Base-by-base conservation (phyloP, 805 yeast species). In the Danielia reshetovae region DNA sequence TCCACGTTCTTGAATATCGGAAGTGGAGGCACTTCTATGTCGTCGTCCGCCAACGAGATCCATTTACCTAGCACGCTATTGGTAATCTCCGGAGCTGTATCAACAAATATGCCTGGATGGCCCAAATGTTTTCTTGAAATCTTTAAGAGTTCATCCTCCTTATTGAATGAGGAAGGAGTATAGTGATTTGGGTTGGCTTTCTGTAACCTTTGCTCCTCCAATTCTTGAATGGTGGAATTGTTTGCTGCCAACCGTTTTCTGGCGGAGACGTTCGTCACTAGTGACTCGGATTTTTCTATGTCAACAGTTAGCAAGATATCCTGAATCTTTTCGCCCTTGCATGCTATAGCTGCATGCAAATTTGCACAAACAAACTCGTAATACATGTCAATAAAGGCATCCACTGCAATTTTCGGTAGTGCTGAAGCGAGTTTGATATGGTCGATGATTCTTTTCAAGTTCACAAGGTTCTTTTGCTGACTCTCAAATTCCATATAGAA, bases 1-100 rank as follows among this genome's bases (percentile, higher is more conserved):
- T 83, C 89, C 7, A 80, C 77, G 49, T 79, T 77, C 42, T 70
- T 74, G 53, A 80, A 80, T 4, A 68, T 61, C 2, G 89, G 90
- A 15, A 78, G 48, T 2, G 54, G 44, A 1, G 66, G 66, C 1
- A 52, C 46, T 13, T 33, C 39, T 11, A 55, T 29, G n/a, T 46
- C 40, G 4, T 44, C 34, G 4, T 43, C 39, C 2, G 45, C 39
- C 19, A 61, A 48, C 12, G 53, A 46, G 5, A 59, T 40, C 48
- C 50, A 43, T 2, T 42, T 39, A 7, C 38, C 39, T 35, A 51
- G 45, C 16, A 57, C 18, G 29, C 42, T 43, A 32, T 62, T 64
- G 12, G 62, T 54, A 13, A 63, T 52, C 24, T 64, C 67, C 0
- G 72, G 72, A 9, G 41, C 47, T 3, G 54, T 43, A 1, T 62